Percentiles rank a stretch among this genome's conserved stretches.
Conservation (phyloP, 139 green algal genomes). For the Limnomonas spitsbergensis region DNA sequence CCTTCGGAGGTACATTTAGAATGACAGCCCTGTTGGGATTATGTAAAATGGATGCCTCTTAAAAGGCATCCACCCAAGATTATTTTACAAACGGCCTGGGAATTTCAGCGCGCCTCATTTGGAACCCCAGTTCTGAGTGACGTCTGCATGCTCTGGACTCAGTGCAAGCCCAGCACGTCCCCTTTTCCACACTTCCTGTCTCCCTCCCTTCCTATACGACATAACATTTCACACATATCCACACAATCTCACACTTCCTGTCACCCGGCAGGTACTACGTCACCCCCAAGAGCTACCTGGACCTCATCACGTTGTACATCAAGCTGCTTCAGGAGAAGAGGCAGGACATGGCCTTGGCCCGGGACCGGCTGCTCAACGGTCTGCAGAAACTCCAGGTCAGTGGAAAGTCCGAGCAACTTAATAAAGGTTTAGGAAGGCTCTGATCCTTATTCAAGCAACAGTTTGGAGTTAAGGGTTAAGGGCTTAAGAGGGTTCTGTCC, state of each 20-base stretch:
- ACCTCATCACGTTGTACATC: conserved; percentile 79
- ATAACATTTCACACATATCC: conserved; percentile 9
- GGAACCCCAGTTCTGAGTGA: too few relatives aligned
- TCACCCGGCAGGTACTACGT: conserved; percentile 67
- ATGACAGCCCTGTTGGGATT: too few relatives aligned
- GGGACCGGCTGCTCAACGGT: conserved; percentile 70
- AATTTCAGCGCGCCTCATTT: too few relatives aligned
- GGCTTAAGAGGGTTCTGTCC: too few relatives aligned
- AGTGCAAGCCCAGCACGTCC: not conserved
- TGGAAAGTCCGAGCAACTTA: not conserved
- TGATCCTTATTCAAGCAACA: too few relatives aligned
- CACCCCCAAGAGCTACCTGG: conserved; percentile 79
- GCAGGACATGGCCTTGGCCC: conserved; percentile 43
- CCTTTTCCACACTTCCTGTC: not conserved
- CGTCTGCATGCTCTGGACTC: too few relatives aligned
- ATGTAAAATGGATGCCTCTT: too few relatives aligned
- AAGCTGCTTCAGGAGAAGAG: conserved; percentile 46
- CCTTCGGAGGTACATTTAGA: too few relatives aligned
- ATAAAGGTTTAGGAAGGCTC: not conserved
- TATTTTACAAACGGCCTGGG: too few relatives aligned
- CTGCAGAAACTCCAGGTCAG: conserved; percentile 67
- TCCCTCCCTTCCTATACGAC: not conserved
- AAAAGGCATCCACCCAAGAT: too few relatives aligned
- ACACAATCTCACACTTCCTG: not conserved
- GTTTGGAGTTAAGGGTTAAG: too few relatives aligned